Percentiles rank a stretch among this genome's conserved stretches.
These are phyloP conservation scores for Bothriochloa decipiens DNA, from an alignment of 176 grass and related monocot genomes.

Conservation along the genomic window DNA sequence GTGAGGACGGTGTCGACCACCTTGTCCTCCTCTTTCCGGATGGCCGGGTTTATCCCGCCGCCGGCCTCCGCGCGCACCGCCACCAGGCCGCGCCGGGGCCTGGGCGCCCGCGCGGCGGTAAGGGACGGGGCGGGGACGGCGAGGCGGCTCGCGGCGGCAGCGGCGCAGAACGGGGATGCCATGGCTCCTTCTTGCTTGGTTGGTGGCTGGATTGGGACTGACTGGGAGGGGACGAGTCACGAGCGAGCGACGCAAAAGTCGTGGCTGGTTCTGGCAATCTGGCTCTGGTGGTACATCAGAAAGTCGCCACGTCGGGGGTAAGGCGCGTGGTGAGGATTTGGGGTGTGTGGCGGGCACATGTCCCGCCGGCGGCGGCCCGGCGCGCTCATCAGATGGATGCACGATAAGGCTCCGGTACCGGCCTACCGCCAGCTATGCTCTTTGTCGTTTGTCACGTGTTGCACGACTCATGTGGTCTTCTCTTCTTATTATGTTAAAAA, in stretches of 20 bases:
- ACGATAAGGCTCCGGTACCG: not conserved
- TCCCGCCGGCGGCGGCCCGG: not conserved
- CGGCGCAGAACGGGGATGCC: conserved; percentile 50
- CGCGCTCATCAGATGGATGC: not conserved
- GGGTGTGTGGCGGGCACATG: conserved; percentile 60
- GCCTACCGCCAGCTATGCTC: too few species aligned
- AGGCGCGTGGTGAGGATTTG: conserved; percentile 29
- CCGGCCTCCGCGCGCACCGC: conserved; percentile 64
- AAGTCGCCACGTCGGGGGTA: not conserved
- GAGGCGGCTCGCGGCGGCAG: conserved; percentile 51
- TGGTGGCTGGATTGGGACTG: conserved; percentile 9
- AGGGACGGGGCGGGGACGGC: not conserved
- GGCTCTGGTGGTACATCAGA: not conserved
- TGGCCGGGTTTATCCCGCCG: conserved; percentile 73
- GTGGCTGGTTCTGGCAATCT: conserved; percentile 6
- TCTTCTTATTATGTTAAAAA: not conserved
- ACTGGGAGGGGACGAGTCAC: not conserved
- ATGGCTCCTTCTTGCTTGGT: conserved; percentile 31
- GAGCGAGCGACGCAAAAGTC: not conserved
- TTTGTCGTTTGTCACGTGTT: not conserved
- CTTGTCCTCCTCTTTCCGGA: conserved; percentile 86
- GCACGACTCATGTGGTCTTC: not conserved
- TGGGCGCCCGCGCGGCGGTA: not conserved
- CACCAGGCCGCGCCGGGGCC: conserved; percentile 32
- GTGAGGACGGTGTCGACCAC: conserved; percentile 85